Conservation (phyloP, 202 grass and related monocot genomes). For the Cymbopogon flexuosus region DNA sequence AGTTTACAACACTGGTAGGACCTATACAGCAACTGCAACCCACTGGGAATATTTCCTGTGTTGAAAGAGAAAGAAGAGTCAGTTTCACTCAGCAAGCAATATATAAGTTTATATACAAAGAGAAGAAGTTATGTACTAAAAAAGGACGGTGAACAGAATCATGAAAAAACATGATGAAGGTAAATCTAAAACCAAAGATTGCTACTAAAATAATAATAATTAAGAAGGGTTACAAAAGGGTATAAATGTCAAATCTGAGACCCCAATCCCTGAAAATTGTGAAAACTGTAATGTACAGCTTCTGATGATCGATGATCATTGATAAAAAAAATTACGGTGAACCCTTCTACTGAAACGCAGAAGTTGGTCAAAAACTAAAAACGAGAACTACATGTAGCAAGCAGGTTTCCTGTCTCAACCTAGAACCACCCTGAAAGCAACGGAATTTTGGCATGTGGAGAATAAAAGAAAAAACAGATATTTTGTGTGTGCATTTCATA, state of each 20-base stretch:
- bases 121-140: background rate
- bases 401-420: background rate
- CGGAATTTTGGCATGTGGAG: background rate
- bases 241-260: background rate
- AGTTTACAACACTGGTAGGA: background rate
- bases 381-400: too few species aligned
- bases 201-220: background rate
- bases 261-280: too few species aligned
- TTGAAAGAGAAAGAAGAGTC: conserved; percentile 17
- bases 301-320: background rate
- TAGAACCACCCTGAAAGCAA: background rate
- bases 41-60: conserved; percentile 32
- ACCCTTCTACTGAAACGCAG: too few species aligned
- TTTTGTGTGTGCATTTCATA: too few species aligned
- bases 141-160: background rate
- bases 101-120: background rate
- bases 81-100: background rate
- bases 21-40: conserved; percentile 24
- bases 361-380: too few species aligned
- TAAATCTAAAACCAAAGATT: background rate
- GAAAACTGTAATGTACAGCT: background rate
- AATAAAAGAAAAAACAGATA: background rate
- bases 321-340: background rate
- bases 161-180: background rate
- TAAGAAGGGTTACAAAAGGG: background rate